phyloP scores from a whole-genome alignment of 805 yeast genomes.

The Jamesozyma hellenica region DNA sequence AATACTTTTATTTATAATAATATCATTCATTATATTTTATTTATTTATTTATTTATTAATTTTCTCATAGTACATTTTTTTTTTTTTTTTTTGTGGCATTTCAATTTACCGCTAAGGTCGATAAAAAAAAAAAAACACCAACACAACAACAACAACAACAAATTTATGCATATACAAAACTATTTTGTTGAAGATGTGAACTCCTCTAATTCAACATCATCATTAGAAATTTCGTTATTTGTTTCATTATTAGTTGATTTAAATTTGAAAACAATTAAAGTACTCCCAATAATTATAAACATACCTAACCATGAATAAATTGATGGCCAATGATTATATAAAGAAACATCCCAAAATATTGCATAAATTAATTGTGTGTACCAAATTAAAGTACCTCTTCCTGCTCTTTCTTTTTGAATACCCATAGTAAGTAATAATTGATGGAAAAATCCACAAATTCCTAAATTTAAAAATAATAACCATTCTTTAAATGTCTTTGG shows the following conservation, averaged over 20 bases:
- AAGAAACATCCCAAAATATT: constrained; percentile 55
- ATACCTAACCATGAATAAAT: constrained; percentile 62
- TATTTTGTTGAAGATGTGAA: too few species aligned
- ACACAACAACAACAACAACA: too few species aligned
- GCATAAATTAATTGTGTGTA: constrained; percentile 77
- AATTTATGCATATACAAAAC: too few species aligned
- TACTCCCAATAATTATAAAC: constrained; percentile 53
- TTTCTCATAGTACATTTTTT: too few species aligned
- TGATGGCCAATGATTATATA: constrained; percentile 70
- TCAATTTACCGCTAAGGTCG: too few species aligned
- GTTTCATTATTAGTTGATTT: constrained; percentile 29
- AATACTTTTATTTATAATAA: too few species aligned
- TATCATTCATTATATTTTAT: too few species aligned
- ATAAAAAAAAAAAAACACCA: too few species aligned
- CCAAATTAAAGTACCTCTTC: constrained; percentile 62
- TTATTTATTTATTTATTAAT: too few species aligned
- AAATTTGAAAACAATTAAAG: constrained; percentile 46
- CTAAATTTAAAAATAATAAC: constrained; percentile 50
- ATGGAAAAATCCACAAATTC: constrained; percentile 72
- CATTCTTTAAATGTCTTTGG: constrained; percentile 62
- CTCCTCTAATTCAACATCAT: not conserved
- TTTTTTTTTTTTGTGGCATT: too few species aligned
- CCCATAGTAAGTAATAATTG: constrained; percentile 76
- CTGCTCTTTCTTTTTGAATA: constrained; percentile 69
- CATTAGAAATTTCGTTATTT: not conserved